Base-by-base conservation (phyloP, 2,329 filamentous ascomycete genomes). In the Penicillium sp. region DNA sequence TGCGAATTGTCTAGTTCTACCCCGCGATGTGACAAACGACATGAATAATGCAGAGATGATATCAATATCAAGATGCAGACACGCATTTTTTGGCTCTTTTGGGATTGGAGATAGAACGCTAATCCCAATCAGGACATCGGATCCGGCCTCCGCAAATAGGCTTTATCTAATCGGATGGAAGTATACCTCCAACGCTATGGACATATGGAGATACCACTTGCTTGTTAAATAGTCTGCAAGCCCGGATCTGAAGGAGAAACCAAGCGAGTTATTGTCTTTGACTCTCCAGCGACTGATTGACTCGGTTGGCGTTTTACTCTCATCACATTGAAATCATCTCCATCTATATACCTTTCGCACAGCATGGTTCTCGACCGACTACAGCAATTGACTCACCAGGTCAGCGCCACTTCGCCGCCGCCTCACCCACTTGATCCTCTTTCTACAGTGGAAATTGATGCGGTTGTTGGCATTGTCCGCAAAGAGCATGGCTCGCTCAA, bases 371-470 rank as follows among this genome's bases (percentile, higher is more conserved):
- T 87, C 64, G 84, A 87, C 66, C 82, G 85, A 66, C 77, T 88
- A 46, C 85, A 85, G 76, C 85, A 87, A 69, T 78, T 89, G 69
- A 79, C 85, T 63, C 79, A 82, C 54, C 86, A 89, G 67, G 74
- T 89, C 68, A 82, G 80, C 53, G 84, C 84, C 56, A 78, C 81
- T 27, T 69, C 78, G 29, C 72, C 78, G 38, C 78, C 80, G 50
- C 82, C 84, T 37, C 87, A 95, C 69, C 91, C 91, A 6, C 84
- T 94, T 62, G 91, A 95, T 69, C 91, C 91, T 53, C 85, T 96
- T 46, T 84, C 83, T 10, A 80, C 82, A 10, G 75, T 80, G 2
- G 92, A 96, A 75, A 95, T 96, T 66, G 86, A 89, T 67, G 77
- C 82, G 21, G 86, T 86, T 7, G 88, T 92, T 50, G 77, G 82